Evolutionary conservation across 495 filamentous ascomycete species (phyloP), one percentile per base, ranked within the genome.

Genomic region (Corynascus novoguineensis): DNA sequence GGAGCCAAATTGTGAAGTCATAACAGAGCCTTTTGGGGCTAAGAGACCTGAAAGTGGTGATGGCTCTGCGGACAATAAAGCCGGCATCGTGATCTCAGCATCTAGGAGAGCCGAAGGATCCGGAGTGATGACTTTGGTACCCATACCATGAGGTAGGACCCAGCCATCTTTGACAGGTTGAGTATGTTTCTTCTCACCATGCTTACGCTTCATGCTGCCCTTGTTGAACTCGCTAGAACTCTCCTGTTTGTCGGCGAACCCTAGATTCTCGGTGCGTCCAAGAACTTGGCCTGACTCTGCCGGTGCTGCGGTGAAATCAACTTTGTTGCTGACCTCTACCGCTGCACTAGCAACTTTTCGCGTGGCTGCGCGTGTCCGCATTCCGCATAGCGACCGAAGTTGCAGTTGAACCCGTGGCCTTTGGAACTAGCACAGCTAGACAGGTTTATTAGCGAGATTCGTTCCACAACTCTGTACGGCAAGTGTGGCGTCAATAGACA

Each of bases 131-230:
- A 58, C 21, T 3, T 34, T 50, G 53, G 53, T 21, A 1, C 75
- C 75, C 65, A 78, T 67, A 14, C 68, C 69, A 61, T 77, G 76
- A 2, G 71, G 72, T 12, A 78, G 58, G 14, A 61, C 58, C 68
- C 67, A 74, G 19, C 56, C 68, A 25, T 66, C 67, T 34, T 64
- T 68, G 17, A 73, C 48, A 0, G 66, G 55, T 11, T 59, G 58
- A 5, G 52, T 25, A n/a, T 40, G 47, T 34, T 35, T 50, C 52
- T 60, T 60, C 19, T 19, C 27, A 15, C 29, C 49, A 6, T 47
- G 50, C 24, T 57, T 62, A 19, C 42, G 52, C 37, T 61, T 61
- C 24, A 21, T 11, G 24, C 49, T 9, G 22, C 49, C 10, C 25
- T 15, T 8, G 28, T 44, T n/a, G 8, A 31, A 5, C 6, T 41